Evolutionary conservation across 176 grass and related monocot genomes (phyloP).

Genomic region (Musa schizocarpa): DNA sequence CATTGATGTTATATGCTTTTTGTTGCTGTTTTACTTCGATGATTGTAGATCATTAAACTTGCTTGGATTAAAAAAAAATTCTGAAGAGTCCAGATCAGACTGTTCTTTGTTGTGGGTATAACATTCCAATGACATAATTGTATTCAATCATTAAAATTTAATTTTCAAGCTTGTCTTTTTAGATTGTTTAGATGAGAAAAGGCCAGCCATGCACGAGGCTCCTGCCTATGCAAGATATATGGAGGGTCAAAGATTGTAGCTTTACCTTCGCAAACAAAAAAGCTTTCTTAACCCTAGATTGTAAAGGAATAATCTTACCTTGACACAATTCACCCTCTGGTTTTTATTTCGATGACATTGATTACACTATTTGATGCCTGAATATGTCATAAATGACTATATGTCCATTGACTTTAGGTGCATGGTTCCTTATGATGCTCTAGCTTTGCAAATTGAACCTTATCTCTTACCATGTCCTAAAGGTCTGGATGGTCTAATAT

Average conservation of each 20-base stretch:
- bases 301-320: no score
- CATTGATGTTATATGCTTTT: background rate
- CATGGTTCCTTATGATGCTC: background rate
- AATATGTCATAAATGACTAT: background rate
- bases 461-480: background rate
- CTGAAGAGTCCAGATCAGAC: no score
- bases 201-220: no score
- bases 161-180: background rate
- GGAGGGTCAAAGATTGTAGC: no score
- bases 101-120: background rate
- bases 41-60: background rate
- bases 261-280: no score
- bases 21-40: background rate
- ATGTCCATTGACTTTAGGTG: background rate
- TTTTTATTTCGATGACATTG: no score
- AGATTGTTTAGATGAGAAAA: no score
- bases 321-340: no score
- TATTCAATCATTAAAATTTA: background rate
- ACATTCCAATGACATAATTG: background rate
- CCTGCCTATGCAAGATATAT: no score
- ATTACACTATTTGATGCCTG: no score
- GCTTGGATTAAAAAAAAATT: background rate
- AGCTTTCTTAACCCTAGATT: no score
- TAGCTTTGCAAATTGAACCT: background rate
- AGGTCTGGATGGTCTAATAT: background rate